Conservation (phyloP, 2,329 filamentous ascomycete species). For the Thelonectria olida region DNA sequence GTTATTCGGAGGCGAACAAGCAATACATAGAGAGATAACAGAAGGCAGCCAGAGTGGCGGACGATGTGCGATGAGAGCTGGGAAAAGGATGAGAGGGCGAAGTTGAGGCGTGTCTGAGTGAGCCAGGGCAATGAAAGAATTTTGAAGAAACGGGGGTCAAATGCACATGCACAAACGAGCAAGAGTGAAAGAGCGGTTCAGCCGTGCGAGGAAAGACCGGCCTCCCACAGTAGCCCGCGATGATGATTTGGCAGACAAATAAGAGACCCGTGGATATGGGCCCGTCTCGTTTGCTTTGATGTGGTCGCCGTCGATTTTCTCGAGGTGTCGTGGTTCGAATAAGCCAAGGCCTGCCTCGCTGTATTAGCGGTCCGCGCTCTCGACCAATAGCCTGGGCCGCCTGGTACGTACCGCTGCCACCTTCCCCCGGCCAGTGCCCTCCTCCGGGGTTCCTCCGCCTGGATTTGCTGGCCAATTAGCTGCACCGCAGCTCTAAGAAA, state of each 20-base stretch:
- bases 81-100: slow-evolving; percentile 30
- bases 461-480: slow-evolving; percentile 36
- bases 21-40: slow-evolving; percentile 17
- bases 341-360: slow-evolving; percentile 42
- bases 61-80: slow-evolving; percentile 30
- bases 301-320: slow-evolving; percentile 48
- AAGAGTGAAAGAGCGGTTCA: slow-evolving; percentile 19
- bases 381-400: slow-evolving; percentile 18
- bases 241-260: slow-evolving; percentile 24
- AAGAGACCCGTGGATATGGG: slow-evolving; percentile 36
- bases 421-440: slow-evolving; percentile 27
- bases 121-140: slow-evolving; percentile 44
- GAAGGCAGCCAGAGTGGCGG: slow-evolving; percentile 25
- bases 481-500: slow-evolving; percentile 10
- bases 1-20: slow-evolving; percentile 18
- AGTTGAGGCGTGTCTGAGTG: slow-evolving; percentile 43
- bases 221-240: slow-evolving; percentile 8
- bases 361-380: slow-evolving; percentile 23
- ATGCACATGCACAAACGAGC: slow-evolving; percentile 27
- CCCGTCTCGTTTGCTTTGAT: slow-evolving; percentile 46
- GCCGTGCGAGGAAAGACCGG: slow-evolving; percentile 14
- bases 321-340: slow-evolving; percentile 53
- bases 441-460: slow-evolving; percentile 46
- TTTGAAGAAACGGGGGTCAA: slow-evolving; percentile 41
- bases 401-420: slow-evolving; percentile 33